A percentile compares a stretch with the other conserved stretches of the same genome.
These are phyloP conservation scores for Fusarium sambucinum DNA, from an alignment of 2,329 filamentous ascomycete genomes.

Conservation along the genomic window DNA sequence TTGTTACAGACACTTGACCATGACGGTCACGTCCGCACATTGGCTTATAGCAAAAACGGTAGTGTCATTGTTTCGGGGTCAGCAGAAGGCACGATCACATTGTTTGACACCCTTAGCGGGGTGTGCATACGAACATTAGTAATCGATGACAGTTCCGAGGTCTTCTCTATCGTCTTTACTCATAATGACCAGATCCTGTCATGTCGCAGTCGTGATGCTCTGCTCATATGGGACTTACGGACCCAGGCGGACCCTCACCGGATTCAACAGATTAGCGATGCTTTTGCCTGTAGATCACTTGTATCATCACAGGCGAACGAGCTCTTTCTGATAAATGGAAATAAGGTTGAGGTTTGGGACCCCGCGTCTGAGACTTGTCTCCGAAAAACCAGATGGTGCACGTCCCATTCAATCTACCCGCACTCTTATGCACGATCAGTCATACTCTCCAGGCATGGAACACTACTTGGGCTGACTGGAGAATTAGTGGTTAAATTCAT, in stretches of 20 bases:
- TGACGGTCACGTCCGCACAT: neutral
- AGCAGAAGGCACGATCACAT: accelerated
- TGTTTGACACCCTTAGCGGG: neutral
- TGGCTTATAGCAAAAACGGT: neutral
- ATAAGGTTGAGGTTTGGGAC: neutral
- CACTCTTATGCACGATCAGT: neutral
- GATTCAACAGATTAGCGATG: neutral
- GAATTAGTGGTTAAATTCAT: neutral
- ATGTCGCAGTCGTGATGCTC: neutral
- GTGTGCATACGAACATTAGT: neutral
- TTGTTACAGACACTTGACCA: neutral
- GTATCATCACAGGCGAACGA: neutral
- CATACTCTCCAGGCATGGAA: neutral
- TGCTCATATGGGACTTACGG: neutral
- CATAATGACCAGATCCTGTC: neutral
- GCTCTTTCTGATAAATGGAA: neutral
- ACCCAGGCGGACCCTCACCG: neutral
- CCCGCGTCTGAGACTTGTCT: accelerated
- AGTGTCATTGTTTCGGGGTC: neutral
- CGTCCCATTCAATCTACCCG: too few species aligned
- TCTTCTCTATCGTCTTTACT: neutral
- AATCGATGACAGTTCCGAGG: too few species aligned
- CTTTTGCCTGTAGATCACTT: neutral
- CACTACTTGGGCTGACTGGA: accelerated
- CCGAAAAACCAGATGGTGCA: neutral